Evolutionary conservation across 73 alveolate species (phyloP).

Genomic region (Uronychia setigera): DNA sequence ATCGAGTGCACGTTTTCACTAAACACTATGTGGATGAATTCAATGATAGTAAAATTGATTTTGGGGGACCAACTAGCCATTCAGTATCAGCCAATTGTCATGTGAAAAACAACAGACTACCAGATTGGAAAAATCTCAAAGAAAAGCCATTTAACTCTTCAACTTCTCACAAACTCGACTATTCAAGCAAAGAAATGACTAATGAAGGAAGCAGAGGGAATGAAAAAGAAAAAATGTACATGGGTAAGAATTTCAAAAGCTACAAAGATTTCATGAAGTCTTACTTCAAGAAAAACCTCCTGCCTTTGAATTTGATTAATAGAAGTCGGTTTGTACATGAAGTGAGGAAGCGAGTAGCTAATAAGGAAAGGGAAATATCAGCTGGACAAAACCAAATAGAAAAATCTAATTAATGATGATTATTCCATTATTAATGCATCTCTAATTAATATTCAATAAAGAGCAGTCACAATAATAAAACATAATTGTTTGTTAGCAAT

Average conservation of each 20-base stretch:
- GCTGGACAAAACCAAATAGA: too few relatives aligned
- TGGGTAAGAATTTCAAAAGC: neutral
- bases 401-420: too few relatives aligned
- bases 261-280: constrained; percentile 2
- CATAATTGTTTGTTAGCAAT: too few relatives aligned
- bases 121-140: neutral
- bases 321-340: neutral
- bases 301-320: neutral
- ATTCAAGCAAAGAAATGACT: neutral
- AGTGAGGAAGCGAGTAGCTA: neutral
- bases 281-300: constrained; percentile 1
- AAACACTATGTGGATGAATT: neutral
- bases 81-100: too few relatives aligned
- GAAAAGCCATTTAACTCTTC: neutral
- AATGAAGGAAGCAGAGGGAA: neutral
- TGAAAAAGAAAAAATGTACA: neutral
- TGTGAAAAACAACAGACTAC: neutral
- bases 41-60: too few relatives aligned
- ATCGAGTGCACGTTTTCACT: neutral
- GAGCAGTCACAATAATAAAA: too few relatives aligned
- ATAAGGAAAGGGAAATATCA: constrained; percentile 9
- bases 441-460: too few relatives aligned
- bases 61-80: too few relatives aligned
- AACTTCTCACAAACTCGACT: neutral
- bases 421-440: too few relatives aligned